Conservation (phyloP, 768 basidiomycete species). For the Chiua virens region DNA sequence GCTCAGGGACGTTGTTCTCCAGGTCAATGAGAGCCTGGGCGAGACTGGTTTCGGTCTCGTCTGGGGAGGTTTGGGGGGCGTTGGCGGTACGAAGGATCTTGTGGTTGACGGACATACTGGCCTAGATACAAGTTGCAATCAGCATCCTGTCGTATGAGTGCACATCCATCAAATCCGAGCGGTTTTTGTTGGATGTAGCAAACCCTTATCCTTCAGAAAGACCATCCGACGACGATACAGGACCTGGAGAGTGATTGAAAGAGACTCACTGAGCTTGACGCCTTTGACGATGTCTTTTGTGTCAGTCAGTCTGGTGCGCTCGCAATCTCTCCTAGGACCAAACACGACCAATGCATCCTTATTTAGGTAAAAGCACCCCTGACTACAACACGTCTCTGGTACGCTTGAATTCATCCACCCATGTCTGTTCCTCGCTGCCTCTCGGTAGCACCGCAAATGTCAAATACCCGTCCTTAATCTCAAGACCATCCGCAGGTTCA, state of each 20-base stretch:
- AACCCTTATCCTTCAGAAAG: slow-evolving; percentile 19
- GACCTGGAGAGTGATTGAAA: slow-evolving; percentile 30
- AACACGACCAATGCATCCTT: slow-evolving; percentile 29
- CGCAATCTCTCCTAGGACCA: slow-evolving; percentile 18
- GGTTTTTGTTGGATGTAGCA: slow-evolving; percentile 19
- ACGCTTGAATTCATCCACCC: slow-evolving; percentile 87
- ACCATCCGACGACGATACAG: slow-evolving; percentile 11
- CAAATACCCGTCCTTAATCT: slow-evolving; percentile 79
- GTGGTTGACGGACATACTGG: slow-evolving; percentile 68
- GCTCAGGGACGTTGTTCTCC: slow-evolving; percentile 97
- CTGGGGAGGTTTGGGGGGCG: slow-evolving; percentile 84
- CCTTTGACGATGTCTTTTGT: slow-evolving; percentile 48
- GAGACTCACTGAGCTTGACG: slow-evolving; percentile 69
- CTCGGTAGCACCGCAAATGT: slow-evolving; percentile 78
- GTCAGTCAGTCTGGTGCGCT: slow-evolving; percentile 12
- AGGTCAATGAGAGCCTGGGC: slow-evolving; percentile 97
- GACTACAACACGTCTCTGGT: slow-evolving; percentile 33
- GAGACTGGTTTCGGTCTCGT: slow-evolving; percentile 88
- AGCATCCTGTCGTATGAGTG: slow-evolving; percentile 43
- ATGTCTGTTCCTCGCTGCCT: slow-evolving; percentile 73
- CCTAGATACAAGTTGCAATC: slow-evolving; percentile 25
- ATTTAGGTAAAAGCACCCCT: slow-evolving; percentile 16
- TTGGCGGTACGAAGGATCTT: slow-evolving; percentile 98
- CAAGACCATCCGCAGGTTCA: slow-evolving; percentile 72
- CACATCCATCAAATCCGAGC: slow-evolving; percentile 58